Evolutionary conservation across 2,329 filamentous ascomycete species (phyloP), one percentile per base, ranked within the genome.

Genomic region (Botrytis deweyae): DNA sequence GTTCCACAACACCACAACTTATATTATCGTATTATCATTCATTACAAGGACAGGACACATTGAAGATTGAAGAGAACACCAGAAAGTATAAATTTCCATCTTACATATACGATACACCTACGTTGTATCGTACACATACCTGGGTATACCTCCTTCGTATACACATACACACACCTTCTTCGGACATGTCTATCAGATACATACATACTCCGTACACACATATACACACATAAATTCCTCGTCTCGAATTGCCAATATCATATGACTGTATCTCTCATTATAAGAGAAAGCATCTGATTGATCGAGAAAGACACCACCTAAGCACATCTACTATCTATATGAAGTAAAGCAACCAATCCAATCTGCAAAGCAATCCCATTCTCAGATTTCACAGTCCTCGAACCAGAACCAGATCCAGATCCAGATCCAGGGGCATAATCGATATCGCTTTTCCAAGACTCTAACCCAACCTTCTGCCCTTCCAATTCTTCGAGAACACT

Each of bases 401-500:
- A 67, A 18, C 52, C 52, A 55, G 49, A 52, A 14, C 49, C 49
- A n/a, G 46, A 12, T 4, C 46, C 46, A 52, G 49, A 14, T 14
- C 49, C 49, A 52, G 49, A n/a, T 16, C 52, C 49, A 67, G 46
- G 33, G 64, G 25, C 25, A 29, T 20, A 29, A 42, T 67, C 64
- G 16, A 67, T 36, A 67, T 38, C 46, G 4, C 22, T 29, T 25
- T 52, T 67, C 44, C n/a, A 52, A 36, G 12, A 49, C 7, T 33
- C 16, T 9, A 29, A 16, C 9, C 46, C 38, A 38, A 33, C n/a
- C n/a, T 58, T 58, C n/a, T 33, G 29, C 52, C 18, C 52, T 29
- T 29, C 52, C n/a, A 58, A 29, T 18, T 18, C 65, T 68, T 68
- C 65, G 46, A 68, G 46, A 68, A 42, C 65, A 55, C 16, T 29